Percentiles rank a stretch among this genome's conserved stretches.
Conservation (phyloP, 768 basidiomycete species). For the Termitomyces sp. region DNA sequence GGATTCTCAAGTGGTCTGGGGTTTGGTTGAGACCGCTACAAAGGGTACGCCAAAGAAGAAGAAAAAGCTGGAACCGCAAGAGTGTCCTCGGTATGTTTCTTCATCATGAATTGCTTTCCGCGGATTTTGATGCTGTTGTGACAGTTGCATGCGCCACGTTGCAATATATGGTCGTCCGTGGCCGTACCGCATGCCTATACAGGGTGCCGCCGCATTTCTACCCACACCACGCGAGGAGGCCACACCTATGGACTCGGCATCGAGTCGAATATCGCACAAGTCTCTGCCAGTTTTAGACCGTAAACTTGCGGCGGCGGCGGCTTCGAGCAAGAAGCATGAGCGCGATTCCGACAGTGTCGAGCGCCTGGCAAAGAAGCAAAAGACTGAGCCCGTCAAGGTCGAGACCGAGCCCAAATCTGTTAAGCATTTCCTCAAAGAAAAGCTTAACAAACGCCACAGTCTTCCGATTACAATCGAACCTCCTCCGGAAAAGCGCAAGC, state of each 20-base stretch:
- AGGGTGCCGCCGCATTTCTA: slow-evolving; percentile 36
- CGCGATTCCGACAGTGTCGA: slow-evolving; percentile 30
- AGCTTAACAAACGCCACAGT: slow-evolving; percentile 13
- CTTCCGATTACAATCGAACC: slow-evolving; percentile 9
- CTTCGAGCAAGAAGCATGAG: slow-evolving; percentile 26
- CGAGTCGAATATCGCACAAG: slow-evolving; percentile 50
- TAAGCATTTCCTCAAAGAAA: slow-evolving; percentile 9
- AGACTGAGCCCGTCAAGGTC: slow-evolving; percentile 34
- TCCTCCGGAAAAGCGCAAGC: slow-evolving; percentile 30
- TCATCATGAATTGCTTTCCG: slow-evolving; percentile 8
- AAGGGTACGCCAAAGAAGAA: slow-evolving; percentile 54
- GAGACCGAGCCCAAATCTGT: slow-evolving; percentile 22
- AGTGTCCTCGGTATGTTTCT: slow-evolving; percentile 68
- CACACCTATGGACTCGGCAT: slow-evolving; percentile 42
- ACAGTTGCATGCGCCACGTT: slow-evolving; percentile 74
- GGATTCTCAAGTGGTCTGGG: slow-evolving; percentile 75
- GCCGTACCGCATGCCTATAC: slow-evolving; percentile 60
- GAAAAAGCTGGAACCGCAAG: slow-evolving; percentile 47
- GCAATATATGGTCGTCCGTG: slow-evolving; percentile 73
- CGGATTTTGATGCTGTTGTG: background rate
- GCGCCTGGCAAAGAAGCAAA: slow-evolving; percentile 46
- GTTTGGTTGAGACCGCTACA: slow-evolving; percentile 34
- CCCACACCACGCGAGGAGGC: slow-evolving; percentile 52
- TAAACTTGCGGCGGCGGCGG: slow-evolving; percentile 44
- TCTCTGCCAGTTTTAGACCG: slow-evolving; percentile 48